Evolutionary conservation across 75 land plant species (phyloP).

Genomic region (Pseudotsuga menziesii): DNA sequence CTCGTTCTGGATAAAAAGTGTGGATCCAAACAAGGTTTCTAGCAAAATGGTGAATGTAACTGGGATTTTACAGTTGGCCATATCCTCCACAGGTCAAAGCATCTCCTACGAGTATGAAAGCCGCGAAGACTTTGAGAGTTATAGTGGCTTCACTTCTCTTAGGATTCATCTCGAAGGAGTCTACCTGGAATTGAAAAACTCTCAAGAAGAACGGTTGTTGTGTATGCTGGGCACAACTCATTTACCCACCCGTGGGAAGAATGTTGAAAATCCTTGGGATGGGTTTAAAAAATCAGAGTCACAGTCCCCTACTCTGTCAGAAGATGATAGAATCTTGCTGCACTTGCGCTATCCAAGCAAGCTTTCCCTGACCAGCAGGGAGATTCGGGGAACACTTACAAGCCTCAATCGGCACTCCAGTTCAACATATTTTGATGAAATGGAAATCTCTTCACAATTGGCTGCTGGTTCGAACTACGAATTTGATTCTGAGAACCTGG

Average conservation of each 20-base stretch:
- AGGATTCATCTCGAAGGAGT: slow-evolving; percentile 46
- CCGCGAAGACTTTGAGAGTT: slow-evolving; percentile 18
- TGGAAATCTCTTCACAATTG: slow-evolving; percentile 35
- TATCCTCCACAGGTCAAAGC: slow-evolving; percentile 13
- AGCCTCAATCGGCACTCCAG: slow-evolving; percentile 31
- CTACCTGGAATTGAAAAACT: slow-evolving; percentile 18
- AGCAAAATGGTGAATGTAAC: slow-evolving; percentile 27
- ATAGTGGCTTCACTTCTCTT: slow-evolving; percentile 32
- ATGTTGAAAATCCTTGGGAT: slow-evolving; percentile 39
- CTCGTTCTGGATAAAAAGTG: slow-evolving; percentile 31
- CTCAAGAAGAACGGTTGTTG: slow-evolving; percentile 32
- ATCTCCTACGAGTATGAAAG: neutral
- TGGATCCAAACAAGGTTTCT: slow-evolving; percentile 16
- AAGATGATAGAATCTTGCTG: slow-evolving; percentile 44
- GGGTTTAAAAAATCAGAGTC: slow-evolving; percentile 16
- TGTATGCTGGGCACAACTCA: slow-evolving; percentile 53
- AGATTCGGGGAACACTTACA: slow-evolving; percentile 40
- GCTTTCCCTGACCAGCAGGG: slow-evolving; percentile 35
- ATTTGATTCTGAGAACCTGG: slow-evolving; percentile 29
- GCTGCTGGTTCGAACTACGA: slow-evolving; percentile 34
- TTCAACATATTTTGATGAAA: slow-evolving; percentile 38
- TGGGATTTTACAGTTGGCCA: slow-evolving; percentile 30
- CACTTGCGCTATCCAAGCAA: slow-evolving; percentile 40
- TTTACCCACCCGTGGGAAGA: slow-evolving; percentile 37
- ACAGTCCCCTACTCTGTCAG: slow-evolving; percentile 16